Conservation (phyloP, 2,329 filamentous ascomycete genomes). For the Ascochyta pisi region DNA sequence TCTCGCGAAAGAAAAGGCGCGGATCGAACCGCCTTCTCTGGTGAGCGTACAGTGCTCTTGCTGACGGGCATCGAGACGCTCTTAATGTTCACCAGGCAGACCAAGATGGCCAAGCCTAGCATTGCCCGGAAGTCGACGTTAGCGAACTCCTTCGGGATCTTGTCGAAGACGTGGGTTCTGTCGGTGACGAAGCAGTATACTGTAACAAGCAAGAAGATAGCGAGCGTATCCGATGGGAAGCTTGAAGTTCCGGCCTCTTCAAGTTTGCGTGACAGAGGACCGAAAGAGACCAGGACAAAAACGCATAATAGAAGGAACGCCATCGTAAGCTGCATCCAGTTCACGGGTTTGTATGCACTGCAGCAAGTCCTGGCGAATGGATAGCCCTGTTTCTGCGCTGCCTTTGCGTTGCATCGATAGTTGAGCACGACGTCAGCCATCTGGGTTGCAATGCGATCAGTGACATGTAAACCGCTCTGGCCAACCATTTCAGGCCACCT, state of each 20-base stretch:
- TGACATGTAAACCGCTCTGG: slow-evolving; percentile 59
- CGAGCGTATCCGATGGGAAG: slow-evolving; percentile 4
- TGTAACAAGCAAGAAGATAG: slow-evolving; percentile 3
- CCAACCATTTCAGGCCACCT: slow-evolving; percentile 50
- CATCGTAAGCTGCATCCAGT: slow-evolving; percentile 46
- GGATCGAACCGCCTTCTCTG: not conserved
- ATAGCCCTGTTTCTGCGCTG: slow-evolving; percentile 47
- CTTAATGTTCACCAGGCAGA: slow-evolving; percentile 43
- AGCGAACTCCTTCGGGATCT: slow-evolving; percentile 57
- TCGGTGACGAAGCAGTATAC: slow-evolving; percentile 62
- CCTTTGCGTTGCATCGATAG: slow-evolving; percentile 60
- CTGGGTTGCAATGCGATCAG: slow-evolving; percentile 53
- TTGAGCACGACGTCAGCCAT: slow-evolving; percentile 64
- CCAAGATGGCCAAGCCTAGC: slow-evolving; percentile 32
- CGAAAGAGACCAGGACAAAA: slow-evolving; percentile 12
- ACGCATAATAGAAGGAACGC: slow-evolving; percentile 40
- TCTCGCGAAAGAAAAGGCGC: slow-evolving; percentile 57
- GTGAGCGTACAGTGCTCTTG: slow-evolving; percentile 22
- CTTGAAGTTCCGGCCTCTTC: not conserved
- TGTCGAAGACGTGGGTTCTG: slow-evolving; percentile 61
- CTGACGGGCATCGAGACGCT: slow-evolving; percentile 11
- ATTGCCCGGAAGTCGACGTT: slow-evolving; percentile 43
- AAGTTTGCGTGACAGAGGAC: not conserved
- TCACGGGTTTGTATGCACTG: slow-evolving; percentile 51
- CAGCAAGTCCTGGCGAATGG: slow-evolving; percentile 62